Percentiles rank a stretch among this genome's conserved stretches.
phyloP scores from a whole-genome alignment of 1,284 basidiomycete genomes.

The Microbotryum lychnidis-dioicae region DNA sequence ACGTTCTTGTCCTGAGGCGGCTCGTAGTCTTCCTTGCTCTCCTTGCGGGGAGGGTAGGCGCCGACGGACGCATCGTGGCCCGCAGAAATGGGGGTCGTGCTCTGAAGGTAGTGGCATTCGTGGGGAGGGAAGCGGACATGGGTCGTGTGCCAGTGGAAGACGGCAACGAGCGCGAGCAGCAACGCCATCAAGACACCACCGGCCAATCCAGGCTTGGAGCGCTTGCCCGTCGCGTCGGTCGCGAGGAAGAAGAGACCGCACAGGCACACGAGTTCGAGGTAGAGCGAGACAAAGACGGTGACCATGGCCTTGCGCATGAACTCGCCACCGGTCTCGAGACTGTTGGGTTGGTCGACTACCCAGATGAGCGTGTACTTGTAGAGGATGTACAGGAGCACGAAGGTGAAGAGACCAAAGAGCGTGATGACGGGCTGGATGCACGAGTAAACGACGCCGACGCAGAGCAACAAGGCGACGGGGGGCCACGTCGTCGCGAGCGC shows the following conservation, averaged over 20 bases:
- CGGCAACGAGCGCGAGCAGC: constrained; percentile 33
- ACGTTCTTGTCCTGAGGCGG: constrained; percentile 23
- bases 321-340: constrained; percentile 41
- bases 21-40: too few species aligned
- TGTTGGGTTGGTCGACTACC: constrained; percentile 41
- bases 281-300: constrained; percentile 40
- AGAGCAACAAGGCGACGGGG: constrained; percentile 38
- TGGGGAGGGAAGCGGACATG: constrained; percentile 32
- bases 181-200: constrained; percentile 41
- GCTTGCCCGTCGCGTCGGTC: constrained; percentile 32
- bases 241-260: constrained; percentile 42
- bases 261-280: constrained; percentile 34
- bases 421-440: constrained; percentile 43
- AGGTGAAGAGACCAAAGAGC: constrained; percentile 37
- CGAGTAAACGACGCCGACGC: constrained; percentile 42
- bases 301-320: constrained; percentile 43
- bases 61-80: too few species aligned
- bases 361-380: constrained; percentile 43
- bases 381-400: constrained; percentile 39
- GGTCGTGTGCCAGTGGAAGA: constrained; percentile 36
- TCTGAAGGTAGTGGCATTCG: too few species aligned
- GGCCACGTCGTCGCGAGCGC: constrained; percentile 6
- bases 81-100: too few species aligned
- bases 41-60: too few species aligned
- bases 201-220: constrained; percentile 37